A percentile compares a stretch with the other conserved stretches of the same genome.
Conservation (phyloP, 768 basidiomycete genomes). For the Podaxis pistillaris region DNA sequence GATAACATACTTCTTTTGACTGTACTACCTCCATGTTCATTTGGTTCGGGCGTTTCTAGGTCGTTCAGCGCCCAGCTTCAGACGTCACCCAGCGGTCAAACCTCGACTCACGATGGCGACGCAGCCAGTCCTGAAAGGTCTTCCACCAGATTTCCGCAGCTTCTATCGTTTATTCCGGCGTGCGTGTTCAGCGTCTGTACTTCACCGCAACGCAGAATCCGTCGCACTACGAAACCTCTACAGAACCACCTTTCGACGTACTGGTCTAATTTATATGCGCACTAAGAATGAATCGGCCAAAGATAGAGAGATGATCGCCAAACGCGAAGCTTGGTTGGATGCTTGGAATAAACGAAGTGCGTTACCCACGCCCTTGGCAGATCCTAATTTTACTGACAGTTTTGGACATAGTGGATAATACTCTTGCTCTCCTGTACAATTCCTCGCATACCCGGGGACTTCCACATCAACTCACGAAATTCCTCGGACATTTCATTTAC, state of each 20-base stretch:
- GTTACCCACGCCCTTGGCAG: constrained; percentile 18
- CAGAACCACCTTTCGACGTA: constrained; percentile 16
- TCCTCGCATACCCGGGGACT: constrained; percentile 65
- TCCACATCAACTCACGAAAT: constrained; percentile 56
- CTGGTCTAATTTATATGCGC: constrained; percentile 9
- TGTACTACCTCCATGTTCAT: not conserved
- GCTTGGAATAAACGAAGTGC: constrained; percentile 59
- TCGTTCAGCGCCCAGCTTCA: not conserved
- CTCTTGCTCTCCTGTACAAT: constrained; percentile 57
- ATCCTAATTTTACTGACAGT: not conserved
- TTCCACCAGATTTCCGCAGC: constrained; percentile 17
- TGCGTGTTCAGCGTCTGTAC: constrained; percentile 17
- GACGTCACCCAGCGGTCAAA: not conserved
- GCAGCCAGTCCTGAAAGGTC: not conserved
- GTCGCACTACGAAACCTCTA: constrained; percentile 15
- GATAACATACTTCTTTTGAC: not conserved
- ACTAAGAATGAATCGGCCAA: not conserved
- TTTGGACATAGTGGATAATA: constrained; percentile 57
- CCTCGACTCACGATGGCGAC: not conserved
- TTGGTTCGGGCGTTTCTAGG: not conserved
- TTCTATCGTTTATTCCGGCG: constrained; percentile 17
- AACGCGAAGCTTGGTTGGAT: constrained; percentile 37
- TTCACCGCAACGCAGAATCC: constrained; percentile 15
- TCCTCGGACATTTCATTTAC: constrained; percentile 42
- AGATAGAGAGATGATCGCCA: not conserved